A percentile compares a stretch with the other conserved stretches of the same genome.
Conservation (phyloP, 352 stramenopile species). For the Globisporangium megalacanthum region DNA sequence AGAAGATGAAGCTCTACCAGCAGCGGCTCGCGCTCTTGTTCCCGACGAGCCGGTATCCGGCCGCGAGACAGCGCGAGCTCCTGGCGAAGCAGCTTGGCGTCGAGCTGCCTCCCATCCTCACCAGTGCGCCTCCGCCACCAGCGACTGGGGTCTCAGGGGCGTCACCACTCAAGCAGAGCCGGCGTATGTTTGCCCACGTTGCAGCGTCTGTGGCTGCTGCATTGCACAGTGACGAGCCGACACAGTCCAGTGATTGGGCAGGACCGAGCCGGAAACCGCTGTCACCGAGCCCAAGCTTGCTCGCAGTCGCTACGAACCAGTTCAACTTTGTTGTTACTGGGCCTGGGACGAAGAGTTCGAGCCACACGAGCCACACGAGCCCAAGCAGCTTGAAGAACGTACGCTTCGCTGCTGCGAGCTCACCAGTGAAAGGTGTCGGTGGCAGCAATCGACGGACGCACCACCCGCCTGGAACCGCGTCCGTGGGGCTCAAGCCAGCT, state of each 20-base stretch:
- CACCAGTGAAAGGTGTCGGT: neutral
- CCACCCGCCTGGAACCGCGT: constrained; percentile 8
- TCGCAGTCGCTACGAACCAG: constrained; percentile 34
- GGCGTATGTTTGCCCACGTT: constrained; percentile 36
- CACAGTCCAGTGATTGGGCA: neutral
- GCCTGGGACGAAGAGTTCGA: neutral
- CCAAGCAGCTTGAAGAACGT: neutral
- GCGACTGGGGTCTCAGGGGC: neutral
- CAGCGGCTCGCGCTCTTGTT: constrained; percentile 41
- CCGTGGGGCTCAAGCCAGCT: constrained; percentile 2
- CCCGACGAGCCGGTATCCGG: neutral
- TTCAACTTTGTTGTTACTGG: constrained; percentile 29
- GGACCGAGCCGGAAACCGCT: neutral
- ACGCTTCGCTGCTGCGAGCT: neutral
- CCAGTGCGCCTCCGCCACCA: neutral
- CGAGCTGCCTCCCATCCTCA: constrained; percentile 45
- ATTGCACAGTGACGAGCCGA: constrained; percentile 2
- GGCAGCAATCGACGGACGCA: neutral
- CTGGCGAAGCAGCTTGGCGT: constrained; percentile 49
- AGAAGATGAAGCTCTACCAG: constrained; percentile 65
- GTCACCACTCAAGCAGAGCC: constrained; percentile 46
- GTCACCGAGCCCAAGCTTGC: constrained; percentile 17
- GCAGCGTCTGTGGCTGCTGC: constrained; percentile 18
- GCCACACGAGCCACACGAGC: constrained; percentile 7
- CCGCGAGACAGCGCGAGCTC: constrained; percentile 14